Evolutionary conservation across 371 early-diverging fungal species (phyloP), one percentile per base, ranked within the genome.

Genomic region (Haplosporangium sp.): DNA sequence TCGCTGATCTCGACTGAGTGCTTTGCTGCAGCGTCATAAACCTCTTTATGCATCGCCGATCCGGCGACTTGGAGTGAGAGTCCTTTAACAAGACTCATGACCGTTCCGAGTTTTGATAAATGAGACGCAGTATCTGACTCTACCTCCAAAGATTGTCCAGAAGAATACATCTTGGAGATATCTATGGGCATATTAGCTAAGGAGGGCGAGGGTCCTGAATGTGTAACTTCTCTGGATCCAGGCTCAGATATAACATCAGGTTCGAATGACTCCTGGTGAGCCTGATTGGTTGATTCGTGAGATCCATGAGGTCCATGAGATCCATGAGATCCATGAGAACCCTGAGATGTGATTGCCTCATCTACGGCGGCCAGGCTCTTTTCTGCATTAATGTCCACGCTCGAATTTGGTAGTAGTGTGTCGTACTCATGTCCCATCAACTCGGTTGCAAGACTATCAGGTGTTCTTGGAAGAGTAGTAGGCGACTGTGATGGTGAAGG

Each of bases 1-100:
- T 61, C 27, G 61, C 61, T 61, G 20, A 44, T 3, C n/a, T 42
- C 44, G 42, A 44, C 19, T n/a, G 44, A 17, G n/a, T 61, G 61
- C 44, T 61, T 61, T 19, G 38, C 35, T 38, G 39, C 35, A 37
- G 59, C 59, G 10, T 38, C 38, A 2, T 61, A 45, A 4, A 44
- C 27, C 17, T 44, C 34, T 9, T 20, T 61, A 27, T 61, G 37
- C n/a, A 15, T 8, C 44, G 15, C 61, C 19, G 61, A 44, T 44
- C 45, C 61, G 2, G 61, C 45, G 10, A 61, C 44, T 3, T 44
- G 61, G 61, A 61, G 44, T 6, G 61, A 34, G 4, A 44, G 15
- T 35, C 34, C 44, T 44, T 59, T 59, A n/a, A 59, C 59, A 13
- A 59, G 59, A n/a, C 59, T 59, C 59, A 59, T 59, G 38, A 59